Conservation (phyloP, 768 basidiomycete species). For the Butyriboletus loyo region DNA sequence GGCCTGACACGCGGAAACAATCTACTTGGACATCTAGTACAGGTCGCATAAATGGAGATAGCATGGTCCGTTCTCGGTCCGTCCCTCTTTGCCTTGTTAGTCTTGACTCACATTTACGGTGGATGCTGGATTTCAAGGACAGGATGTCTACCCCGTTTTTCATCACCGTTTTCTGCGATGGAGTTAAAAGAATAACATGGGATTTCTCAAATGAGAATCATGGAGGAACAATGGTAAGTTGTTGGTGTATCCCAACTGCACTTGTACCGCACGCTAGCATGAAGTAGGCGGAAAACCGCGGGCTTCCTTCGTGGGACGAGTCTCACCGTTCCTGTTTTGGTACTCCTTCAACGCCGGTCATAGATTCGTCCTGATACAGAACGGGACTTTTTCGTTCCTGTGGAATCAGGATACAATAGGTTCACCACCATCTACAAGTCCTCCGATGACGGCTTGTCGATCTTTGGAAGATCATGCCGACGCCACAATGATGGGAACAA, state of each 20-base stretch:
- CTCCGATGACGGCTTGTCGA: conserved; percentile 5
- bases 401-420: neutral
- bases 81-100: neutral
- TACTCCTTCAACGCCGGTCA: neutral
- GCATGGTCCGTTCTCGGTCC: conserved; percentile 2
- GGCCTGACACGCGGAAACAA: neutral
- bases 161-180: neutral
- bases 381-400: neutral
- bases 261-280: neutral
- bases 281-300: neutral
- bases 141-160: neutral
- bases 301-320: conserved; percentile 10
- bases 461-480: conserved; percentile 7
- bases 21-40: neutral
- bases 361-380: conserved; percentile 8
- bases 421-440: neutral
- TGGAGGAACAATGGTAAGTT: neutral
- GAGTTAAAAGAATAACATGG: neutral
- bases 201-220: neutral
- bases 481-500: conserved; percentile 1
- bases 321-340: conserved; percentile 2
- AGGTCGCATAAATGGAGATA: neutral
- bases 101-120: neutral
- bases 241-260: neutral
- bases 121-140: neutral